Conservation (phyloP, 441 rosid species). For the Arabidopsis lyrata region DNA sequence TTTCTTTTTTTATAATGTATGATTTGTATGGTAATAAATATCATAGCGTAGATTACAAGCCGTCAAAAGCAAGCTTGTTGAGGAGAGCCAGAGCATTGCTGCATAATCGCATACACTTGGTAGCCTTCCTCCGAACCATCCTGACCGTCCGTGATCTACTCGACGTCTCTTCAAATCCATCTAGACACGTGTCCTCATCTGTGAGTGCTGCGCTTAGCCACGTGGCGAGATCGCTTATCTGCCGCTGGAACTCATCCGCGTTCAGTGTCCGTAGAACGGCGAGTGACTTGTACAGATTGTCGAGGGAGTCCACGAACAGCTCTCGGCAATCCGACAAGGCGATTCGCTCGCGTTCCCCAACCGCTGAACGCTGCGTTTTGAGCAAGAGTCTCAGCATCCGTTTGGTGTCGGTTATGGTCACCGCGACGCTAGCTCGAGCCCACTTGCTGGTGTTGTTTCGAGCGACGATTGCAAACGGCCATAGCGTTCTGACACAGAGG, state of each 20-base stretch:
- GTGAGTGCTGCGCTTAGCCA: conserved; percentile 84
- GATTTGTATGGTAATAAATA: neutral
- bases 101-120: conserved; percentile 52
- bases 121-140: conserved; percentile 50
- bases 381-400: conserved; percentile 48
- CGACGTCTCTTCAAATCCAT: conserved; percentile 63
- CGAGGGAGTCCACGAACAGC: conserved; percentile 56
- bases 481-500: conserved; percentile 66
- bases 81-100: conserved; percentile 88
- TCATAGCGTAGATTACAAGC: conserved; percentile 40
- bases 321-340: conserved; percentile 82
- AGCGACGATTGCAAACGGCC: conserved; percentile 65
- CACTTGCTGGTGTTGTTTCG: conserved; percentile 69
- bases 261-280: conserved; percentile 57
- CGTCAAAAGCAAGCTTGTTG: conserved; percentile 66
- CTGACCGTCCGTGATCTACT: conserved; percentile 43
- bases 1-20: neutral
- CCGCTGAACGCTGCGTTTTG: conserved; percentile 26
- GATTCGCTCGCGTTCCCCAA: conserved; percentile 49
- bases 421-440: conserved; percentile 87
- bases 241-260: conserved; percentile 48
- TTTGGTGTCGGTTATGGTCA: conserved; percentile 64
- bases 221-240: conserved; percentile 69
- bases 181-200: conserved; percentile 74
- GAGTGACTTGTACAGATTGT: conserved; percentile 73